Evolutionary conservation across 371 early-diverging fungal species (phyloP).

Genomic region (Mucor velutinosus): DNA sequence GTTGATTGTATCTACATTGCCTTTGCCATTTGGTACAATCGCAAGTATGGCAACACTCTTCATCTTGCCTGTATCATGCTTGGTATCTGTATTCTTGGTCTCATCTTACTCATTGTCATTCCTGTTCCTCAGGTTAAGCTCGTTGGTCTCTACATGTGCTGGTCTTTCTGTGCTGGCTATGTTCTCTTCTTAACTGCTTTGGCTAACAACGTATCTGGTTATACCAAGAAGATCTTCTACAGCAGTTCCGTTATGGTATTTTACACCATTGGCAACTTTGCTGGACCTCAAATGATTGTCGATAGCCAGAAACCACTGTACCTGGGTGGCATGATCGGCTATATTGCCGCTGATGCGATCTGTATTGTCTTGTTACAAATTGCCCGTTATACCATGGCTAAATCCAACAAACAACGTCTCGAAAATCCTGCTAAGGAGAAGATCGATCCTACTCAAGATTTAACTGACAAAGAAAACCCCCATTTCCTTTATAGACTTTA

Average conservation of each 20-base stretch:
- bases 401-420: slow-evolving; percentile 24
- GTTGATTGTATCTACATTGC: slow-evolving; percentile 33
- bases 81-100: slow-evolving; percentile 29
- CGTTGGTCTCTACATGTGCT: slow-evolving; percentile 35
- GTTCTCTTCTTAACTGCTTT: slow-evolving; percentile 11
- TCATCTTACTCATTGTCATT: slow-evolving; percentile 38
- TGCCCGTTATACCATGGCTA: slow-evolving; percentile 21
- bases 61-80: slow-evolving; percentile 27
- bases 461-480: slow-evolving; percentile 29
- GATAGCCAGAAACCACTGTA: slow-evolving; percentile 29
- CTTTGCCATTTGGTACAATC: slow-evolving; percentile 37
- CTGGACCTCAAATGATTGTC: slow-evolving; percentile 40
- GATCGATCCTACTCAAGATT: slow-evolving; percentile 16
- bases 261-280: slow-evolving; percentile 36
- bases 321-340: slow-evolving; percentile 33
- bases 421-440: slow-evolving; percentile 4
- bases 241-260: slow-evolving; percentile 25
- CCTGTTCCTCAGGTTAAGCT: slow-evolving; percentile 37
- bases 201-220: slow-evolving; percentile 40
- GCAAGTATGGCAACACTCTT: slow-evolving; percentile 36
- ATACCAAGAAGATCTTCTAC: slow-evolving; percentile 45
- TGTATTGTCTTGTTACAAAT: slow-evolving; percentile 25
- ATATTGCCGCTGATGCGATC: slow-evolving; percentile 26
- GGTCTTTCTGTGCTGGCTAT: slow-evolving; percentile 30
- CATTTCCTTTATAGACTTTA: slow-evolving; percentile 28